Percentiles rank a stretch among this genome's conserved stretches.
phyloP scores from a whole-genome alignment of 176 grass and related monocot species.

The Oryza rufipogon region DNA sequence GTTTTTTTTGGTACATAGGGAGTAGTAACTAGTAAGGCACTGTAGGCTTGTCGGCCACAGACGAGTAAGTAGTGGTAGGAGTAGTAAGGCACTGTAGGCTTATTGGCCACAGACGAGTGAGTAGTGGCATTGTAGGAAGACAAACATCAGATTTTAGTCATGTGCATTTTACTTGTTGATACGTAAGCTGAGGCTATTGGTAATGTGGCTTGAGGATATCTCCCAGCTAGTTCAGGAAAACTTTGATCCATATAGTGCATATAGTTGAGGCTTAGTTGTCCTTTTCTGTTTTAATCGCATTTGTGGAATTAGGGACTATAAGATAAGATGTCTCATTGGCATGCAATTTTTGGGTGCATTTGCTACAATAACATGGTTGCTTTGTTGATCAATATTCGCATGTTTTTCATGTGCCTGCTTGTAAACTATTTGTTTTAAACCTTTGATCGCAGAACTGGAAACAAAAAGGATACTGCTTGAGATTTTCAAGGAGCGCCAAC shows the following conservation, averaged over 20 bases:
- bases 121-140: neutral
- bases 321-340: neutral
- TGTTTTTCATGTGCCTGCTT: neutral
- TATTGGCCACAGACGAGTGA: too few relatives aligned
- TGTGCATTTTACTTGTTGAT: neutral
- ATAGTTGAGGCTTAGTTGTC: neutral
- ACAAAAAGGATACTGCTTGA: constrained; percentile 98
- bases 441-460: constrained; percentile 77
- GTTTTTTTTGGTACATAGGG: too few relatives aligned
- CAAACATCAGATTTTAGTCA: neutral
- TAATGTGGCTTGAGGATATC: neutral
- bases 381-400: constrained; percentile 5
- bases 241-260: neutral
- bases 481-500: constrained; percentile 96
- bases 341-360: neutral
- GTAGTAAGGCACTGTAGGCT: too few relatives aligned
- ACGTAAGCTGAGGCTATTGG: neutral
- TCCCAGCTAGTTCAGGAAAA: neutral
- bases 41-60: too few relatives aligned
- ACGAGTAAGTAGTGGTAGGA: too few relatives aligned
- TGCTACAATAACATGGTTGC: neutral
- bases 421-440: neutral
- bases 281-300: neutral
- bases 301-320: neutral
- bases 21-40: too few relatives aligned